Evolutionary conservation across 2,329 filamentous ascomycete genomes (phyloP).

Genomic region (Delphinella strobiligena): DNA sequence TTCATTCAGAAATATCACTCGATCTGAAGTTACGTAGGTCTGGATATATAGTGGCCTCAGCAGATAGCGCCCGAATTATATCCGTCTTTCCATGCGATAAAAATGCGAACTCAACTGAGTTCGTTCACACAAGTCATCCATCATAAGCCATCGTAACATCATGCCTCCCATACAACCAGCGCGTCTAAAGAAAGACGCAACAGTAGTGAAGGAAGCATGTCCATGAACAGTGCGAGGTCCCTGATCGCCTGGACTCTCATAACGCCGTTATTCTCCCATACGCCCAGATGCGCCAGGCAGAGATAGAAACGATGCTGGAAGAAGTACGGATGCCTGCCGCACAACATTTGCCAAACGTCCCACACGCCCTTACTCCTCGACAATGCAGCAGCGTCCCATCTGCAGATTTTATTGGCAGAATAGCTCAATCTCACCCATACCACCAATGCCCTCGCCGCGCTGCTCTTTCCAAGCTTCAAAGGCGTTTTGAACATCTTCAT

Average conservation of each 20-base stretch:
- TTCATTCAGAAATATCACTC: no score
- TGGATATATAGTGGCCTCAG: neutral
- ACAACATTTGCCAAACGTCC: neutral
- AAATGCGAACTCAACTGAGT: neutral
- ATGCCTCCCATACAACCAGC: no score
- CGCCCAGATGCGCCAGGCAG: neutral
- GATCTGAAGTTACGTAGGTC: neutral
- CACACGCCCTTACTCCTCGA: neutral
- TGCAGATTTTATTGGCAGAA: conserved; percentile 51
- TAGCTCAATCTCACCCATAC: conserved; percentile 80
- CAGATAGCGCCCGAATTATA: neutral
- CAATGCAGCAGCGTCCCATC: neutral
- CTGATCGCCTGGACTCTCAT: neutral
- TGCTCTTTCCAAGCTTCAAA: conserved; percentile 90
- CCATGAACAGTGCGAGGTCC: neutral
- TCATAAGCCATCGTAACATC: neutral
- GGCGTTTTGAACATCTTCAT: conserved; percentile 92
- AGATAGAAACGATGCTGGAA: no score
- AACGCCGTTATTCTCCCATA: neutral
- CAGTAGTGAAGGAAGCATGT: neutral
- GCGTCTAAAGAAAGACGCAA: no score
- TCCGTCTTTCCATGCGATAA: neutral
- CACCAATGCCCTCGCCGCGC: conserved; percentile 45
- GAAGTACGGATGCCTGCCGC: neutral
- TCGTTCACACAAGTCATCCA: neutral